phyloP scores from a whole-genome alignment of 2,329 filamentous ascomycete genomes.

The Aspergillus fumigatus region DNA sequence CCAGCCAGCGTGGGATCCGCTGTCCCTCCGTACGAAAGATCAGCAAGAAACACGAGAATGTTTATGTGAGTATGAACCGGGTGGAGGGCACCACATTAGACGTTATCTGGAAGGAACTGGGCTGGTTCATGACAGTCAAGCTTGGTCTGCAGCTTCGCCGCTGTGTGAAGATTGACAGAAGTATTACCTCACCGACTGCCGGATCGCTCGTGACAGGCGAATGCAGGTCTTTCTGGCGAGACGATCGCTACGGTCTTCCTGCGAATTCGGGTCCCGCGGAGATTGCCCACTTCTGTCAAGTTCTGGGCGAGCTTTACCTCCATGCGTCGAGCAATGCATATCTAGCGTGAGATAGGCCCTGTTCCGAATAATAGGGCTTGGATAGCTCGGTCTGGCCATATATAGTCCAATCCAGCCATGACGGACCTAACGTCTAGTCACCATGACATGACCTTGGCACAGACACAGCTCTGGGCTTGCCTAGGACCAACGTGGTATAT shows the following conservation, averaged over 20 bases:
- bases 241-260: constrained; percentile 19
- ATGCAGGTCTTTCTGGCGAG: constrained; percentile 18
- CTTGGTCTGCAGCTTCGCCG: constrained; percentile 18
- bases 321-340: constrained; percentile 9
- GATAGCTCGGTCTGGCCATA: too few species aligned
- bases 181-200: constrained; percentile 17
- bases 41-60: constrained; percentile 6
- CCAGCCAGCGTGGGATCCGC: constrained; percentile 16
- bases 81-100: constrained; percentile 17
- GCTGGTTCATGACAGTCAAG: constrained; percentile 17
- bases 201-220: constrained; percentile 15
- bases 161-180: constrained; percentile 14
- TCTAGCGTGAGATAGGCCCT: too few species aligned
- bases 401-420: too few species aligned
- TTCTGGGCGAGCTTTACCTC: constrained; percentile 20
- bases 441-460: too few species aligned
- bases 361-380: too few species aligned
- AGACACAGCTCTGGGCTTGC: too few species aligned
- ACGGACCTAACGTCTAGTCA: too few species aligned
- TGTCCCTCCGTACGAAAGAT: constrained; percentile 12
- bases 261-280: constrained; percentile 4
- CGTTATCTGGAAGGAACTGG: constrained; percentile 14
- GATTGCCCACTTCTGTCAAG: constrained; percentile 10
- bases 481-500: too few species aligned
- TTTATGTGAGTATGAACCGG: constrained; percentile 17